Evolutionary conservation across 495 filamentous ascomycete species (phyloP).

Genomic region (Penicillium flavigenum): DNA sequence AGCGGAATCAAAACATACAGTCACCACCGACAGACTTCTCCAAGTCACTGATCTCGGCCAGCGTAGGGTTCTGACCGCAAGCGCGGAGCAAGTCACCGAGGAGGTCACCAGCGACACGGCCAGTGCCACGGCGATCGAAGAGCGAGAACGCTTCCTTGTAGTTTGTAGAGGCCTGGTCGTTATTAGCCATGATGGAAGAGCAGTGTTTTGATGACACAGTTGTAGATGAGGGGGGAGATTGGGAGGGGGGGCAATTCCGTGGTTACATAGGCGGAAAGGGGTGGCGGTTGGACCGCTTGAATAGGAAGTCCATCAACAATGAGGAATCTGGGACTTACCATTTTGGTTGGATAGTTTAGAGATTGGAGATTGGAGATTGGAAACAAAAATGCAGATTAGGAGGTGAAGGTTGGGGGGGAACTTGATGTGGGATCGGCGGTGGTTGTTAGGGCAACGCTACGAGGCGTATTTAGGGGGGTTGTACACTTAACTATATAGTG

Average conservation of each 20-base stretch:
- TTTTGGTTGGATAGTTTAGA: conserved; percentile 10
- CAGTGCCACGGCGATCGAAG: conserved; percentile 97
- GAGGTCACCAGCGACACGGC: conserved; percentile 78
- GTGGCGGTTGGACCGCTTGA: conserved; percentile 9
- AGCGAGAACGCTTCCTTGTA: conserved; percentile 99
- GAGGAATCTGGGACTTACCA: conserved; percentile 16
- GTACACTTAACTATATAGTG: not conserved
- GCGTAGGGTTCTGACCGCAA: conserved; percentile 95
- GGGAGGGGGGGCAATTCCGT: not conserved
- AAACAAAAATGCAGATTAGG: conserved; percentile 14
- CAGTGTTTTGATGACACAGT: conserved; percentile 16
- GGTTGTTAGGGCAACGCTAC: conserved; percentile 31
- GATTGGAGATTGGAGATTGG: conserved; percentile 8
- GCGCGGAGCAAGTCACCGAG: conserved; percentile 93
- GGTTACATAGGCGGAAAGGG: conserved; percentile 8
- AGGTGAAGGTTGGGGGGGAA: conserved; percentile 5
- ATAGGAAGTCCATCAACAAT: conserved; percentile 7
- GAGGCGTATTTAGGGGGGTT: not conserved
- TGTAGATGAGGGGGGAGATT: conserved; percentile 6
- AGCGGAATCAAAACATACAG: conserved; percentile 57
- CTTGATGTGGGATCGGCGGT: conserved; percentile 23
- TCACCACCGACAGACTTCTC: conserved; percentile 85
- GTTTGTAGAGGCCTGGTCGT: conserved; percentile 89
- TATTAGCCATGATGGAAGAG: conserved; percentile 30
- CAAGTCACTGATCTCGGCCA: conserved; percentile 85